Evolutionary conservation across 108 stramenopile species (phyloP), one percentile per base, ranked within the genome.

Genomic region (Skeletonema menzelii): DNA sequence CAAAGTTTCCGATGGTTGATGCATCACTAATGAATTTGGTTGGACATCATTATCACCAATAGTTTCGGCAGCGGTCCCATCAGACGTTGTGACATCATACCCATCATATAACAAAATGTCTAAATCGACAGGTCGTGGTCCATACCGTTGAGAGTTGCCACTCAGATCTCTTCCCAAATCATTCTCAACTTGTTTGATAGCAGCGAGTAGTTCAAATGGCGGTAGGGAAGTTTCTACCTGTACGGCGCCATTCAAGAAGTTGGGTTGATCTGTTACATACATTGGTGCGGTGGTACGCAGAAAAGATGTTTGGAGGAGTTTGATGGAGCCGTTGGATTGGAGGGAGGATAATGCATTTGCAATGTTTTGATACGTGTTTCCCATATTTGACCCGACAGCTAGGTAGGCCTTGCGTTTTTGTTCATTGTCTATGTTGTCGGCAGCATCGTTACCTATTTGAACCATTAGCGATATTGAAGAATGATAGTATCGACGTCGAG

Each of bases 81-180:
- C 59, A 6, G 2, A n/a, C 27, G 46, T 63, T 27, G 37, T 34
- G 10, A 81, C 79, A 7, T 80, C 76, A 37, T 81, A 59, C n/a
- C 28, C 70, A 59, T 73, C 86, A 66, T 85, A 95, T 11, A 88
- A 70, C 14, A 96, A 67, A 27, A 97, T 85, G 72, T 97, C 97
- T 57, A 97, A 82, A 70, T 97, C 97, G 17, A 97, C 65, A 3
- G 88, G 88, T n/a, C 97, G 82, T 27, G 97, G 97, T 31, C 95
- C 95, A 76, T 89, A 87, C 13, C 88, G 67, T 32, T 81, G 63
- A 10, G 70, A 71, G 11, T 55, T 49, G 10, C 28, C 42, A 59
- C 65, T 67, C 15, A 93, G 69, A 76, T 91, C 69, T 22, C 94
- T 75, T 24, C 92, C 92, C 57, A 96, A 27, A 15, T 84, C 49